Evolutionary conservation across 2,329 filamentous ascomycete species (phyloP).

Genomic region (Diaporthe destruens): DNA sequence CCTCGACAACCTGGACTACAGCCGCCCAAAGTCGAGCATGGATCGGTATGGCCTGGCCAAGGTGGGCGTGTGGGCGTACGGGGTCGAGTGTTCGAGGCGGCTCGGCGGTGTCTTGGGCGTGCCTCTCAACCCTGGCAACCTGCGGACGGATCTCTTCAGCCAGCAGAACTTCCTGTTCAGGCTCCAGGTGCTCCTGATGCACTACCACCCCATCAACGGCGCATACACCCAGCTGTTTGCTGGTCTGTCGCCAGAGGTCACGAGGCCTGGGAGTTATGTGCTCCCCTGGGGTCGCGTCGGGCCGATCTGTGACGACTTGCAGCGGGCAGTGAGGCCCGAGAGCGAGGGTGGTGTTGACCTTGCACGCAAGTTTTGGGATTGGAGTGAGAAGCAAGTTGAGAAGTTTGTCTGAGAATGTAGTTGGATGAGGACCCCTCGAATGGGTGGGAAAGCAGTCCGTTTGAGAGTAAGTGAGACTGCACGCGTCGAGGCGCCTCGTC

Average conservation of each 20-base stretch:
- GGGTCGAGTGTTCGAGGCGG: conserved; percentile 44
- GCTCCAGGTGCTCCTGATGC: conserved; percentile 18
- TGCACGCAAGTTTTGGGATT: conserved; percentile 55
- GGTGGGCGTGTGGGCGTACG: conserved; percentile 44
- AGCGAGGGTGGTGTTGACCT: conserved; percentile 54
- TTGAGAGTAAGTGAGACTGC: neutral
- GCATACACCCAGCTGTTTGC: conserved; percentile 42
- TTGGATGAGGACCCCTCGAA: no score
- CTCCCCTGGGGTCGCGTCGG: conserved; percentile 45
- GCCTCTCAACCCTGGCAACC: conserved; percentile 47
- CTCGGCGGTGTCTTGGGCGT: conserved; percentile 46
- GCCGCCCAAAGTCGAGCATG: neutral
- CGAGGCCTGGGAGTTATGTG: neutral
- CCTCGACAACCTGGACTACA: conserved; percentile 31
- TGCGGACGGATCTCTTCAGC: conserved; percentile 44
- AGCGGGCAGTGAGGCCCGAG: conserved; percentile 47
- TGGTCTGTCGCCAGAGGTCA: conserved; percentile 41
- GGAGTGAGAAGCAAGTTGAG: conserved; percentile 50
- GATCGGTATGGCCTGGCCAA: conserved; percentile 46
- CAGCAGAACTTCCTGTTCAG: conserved; percentile 17
- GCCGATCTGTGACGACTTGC: conserved; percentile 49
- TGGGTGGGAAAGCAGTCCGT: neutral
- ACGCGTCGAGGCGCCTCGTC: neutral
- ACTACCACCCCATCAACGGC: conserved; percentile 34
- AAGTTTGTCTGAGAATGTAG: neutral